Evolutionary conservation across 768 basidiomycete species (phyloP).

Genomic region (Tephrocybe sp.): DNA sequence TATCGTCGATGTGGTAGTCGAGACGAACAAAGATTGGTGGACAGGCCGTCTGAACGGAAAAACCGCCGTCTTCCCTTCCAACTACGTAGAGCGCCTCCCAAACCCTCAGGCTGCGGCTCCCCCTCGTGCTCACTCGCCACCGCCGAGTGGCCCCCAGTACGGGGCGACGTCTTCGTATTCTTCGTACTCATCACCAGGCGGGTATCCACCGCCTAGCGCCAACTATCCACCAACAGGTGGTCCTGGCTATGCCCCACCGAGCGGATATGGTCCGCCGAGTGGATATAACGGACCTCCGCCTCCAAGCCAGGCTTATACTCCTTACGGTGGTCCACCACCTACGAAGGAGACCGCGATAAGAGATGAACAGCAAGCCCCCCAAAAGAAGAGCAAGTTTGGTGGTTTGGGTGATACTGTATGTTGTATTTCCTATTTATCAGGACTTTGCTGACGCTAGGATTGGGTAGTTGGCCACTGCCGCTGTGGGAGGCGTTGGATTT

Average conservation of each 20-base stretch:
- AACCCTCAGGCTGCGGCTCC: slow-evolving; percentile 4
- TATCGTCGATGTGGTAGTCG: slow-evolving; percentile 67
- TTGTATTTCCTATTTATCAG: slow-evolving; percentile 3
- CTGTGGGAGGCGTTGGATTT: slow-evolving; percentile 70
- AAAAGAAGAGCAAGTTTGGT: slow-evolving; percentile 55
- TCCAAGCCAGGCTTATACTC: slow-evolving; percentile 7
- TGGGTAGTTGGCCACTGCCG: slow-evolving; percentile 48
- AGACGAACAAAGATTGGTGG: slow-evolving; percentile 89
- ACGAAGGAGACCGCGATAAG: slow-evolving; percentile 22
- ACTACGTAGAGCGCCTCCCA: slow-evolving; percentile 61
- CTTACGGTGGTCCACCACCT: slow-evolving; percentile 11
- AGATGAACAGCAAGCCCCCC: too few relatives aligned
- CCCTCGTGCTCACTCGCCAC: slow-evolving; percentile 11
- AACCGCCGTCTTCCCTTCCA: slow-evolving; percentile 75
- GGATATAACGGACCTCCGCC: slow-evolving; percentile 14
- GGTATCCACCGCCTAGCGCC: not conserved
- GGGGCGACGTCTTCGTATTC: not conserved
- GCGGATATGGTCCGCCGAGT: slow-evolving; percentile 7
- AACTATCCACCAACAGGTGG: too few relatives aligned
- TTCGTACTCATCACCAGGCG: not conserved
- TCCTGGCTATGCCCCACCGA: slow-evolving; percentile 4
- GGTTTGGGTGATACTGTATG: slow-evolving; percentile 53
- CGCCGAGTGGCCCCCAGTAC: not conserved
- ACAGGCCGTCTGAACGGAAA: slow-evolving; percentile 61
- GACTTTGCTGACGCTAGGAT: not conserved